phyloP scores from a whole-genome alignment of 2,329 filamentous ascomycete genomes.

The Ascochyta rabiei region DNA sequence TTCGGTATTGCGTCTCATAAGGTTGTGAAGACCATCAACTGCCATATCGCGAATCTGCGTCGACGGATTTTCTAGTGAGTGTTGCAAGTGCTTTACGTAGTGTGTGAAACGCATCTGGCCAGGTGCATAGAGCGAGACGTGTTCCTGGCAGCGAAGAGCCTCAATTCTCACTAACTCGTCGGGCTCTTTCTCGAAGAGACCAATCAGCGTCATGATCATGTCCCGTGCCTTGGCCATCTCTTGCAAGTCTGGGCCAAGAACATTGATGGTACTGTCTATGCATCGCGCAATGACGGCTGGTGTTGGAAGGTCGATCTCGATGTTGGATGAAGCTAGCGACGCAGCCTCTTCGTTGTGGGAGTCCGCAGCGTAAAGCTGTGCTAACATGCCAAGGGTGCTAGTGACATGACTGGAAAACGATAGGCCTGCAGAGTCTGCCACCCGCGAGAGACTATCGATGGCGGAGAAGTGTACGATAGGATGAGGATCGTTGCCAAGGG shows the following conservation, averaged over 20 bases:
- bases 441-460: conserved; percentile 81
- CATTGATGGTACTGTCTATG: conserved; percentile 94
- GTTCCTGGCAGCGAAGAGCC: conserved; percentile 83
- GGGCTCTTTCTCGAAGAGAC: conserved; percentile 79
- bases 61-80: conserved; percentile 73
- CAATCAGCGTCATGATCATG: conserved; percentile 84
- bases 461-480: conserved; percentile 97
- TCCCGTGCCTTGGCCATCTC: conserved; percentile 91
- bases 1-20: conserved; percentile 90
- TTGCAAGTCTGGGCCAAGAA: conserved; percentile 92
- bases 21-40: conserved; percentile 85
- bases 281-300: conserved; percentile 83
- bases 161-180: conserved; percentile 74
- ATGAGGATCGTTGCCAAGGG: conserved; percentile 92
- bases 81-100: conserved; percentile 84
- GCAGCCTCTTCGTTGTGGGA: conserved; percentile 86
- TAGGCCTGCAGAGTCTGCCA: conserved; percentile 89
- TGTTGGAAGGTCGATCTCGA: conserved; percentile 84
- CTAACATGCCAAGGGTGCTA: conserved; percentile 89
- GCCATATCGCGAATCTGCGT: conserved; percentile 77
- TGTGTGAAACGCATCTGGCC: conserved; percentile 81
- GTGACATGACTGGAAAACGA: conserved; percentile 91
- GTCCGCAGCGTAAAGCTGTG: conserved; percentile 89
- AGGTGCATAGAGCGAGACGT: conserved; percentile 89
- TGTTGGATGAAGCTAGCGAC: conserved; percentile 82